Percentiles rank a stretch among this genome's conserved stretches.
Evolutionary conservation across 2,329 filamentous ascomycete genomes (phyloP).

Genomic region (Alternaria brassicicola): DNA sequence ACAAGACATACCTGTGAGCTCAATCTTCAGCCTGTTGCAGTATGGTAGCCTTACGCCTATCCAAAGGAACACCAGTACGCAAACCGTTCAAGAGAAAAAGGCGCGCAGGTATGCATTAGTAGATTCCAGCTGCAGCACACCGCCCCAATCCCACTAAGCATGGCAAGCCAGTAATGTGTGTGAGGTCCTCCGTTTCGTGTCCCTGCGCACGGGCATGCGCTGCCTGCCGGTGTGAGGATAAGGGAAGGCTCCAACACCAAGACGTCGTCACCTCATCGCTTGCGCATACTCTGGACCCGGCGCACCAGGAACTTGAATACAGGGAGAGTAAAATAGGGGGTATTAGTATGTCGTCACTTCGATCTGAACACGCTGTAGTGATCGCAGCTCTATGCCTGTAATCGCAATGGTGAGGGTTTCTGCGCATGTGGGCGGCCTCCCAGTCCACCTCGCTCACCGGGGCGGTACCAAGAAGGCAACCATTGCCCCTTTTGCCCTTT

Average conservation of each 20-base stretch:
- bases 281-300: not conserved
- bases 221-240: conserved; percentile 36
- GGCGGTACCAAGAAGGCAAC: conserved; percentile 9
- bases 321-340: not conserved
- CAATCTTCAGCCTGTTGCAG: conserved; percentile 19
- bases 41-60: conserved; percentile 40
- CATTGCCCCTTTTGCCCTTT: conserved; percentile 3
- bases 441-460: not conserved
- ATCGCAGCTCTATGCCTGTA: conserved; percentile 3
- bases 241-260: conserved; percentile 11
- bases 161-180: conserved; percentile 25
- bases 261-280: not conserved
- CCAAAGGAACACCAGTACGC: conserved; percentile 25
- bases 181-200: conserved; percentile 30
- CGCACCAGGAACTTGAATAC: not conserved
- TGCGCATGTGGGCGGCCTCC: conserved; percentile 15
- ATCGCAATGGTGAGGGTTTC: not conserved
- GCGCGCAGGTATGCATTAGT: conserved; percentile 44
- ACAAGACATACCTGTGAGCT: conserved; percentile 7
- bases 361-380: not conserved
- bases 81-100: conserved; percentile 18
- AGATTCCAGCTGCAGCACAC: conserved; percentile 37
- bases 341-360: not conserved
- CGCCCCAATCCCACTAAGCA: conserved; percentile 33
- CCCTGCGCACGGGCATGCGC: conserved; percentile 18